Evolutionary conservation across 257 asterid genomes (phyloP), one percentile per base, ranked within the genome.

Genomic region (Solanum rostratum): DNA sequence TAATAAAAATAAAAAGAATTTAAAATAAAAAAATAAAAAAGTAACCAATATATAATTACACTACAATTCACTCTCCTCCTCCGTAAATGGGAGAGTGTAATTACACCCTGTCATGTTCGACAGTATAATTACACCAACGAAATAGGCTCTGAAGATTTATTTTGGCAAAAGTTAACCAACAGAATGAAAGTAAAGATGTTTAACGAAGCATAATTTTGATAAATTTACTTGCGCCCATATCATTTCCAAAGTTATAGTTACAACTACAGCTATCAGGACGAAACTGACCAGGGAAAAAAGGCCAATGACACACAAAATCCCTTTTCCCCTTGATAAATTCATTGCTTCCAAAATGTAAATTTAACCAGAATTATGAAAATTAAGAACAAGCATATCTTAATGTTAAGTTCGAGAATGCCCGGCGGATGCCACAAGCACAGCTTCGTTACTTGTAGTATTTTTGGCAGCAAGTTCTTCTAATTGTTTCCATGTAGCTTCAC

Each of bases 401-500:
- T 62, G 81, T 57, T 63, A 86, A 60, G 87, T 85, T 84, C 83
- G 84, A 85, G 87, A 30, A 52, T 82, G 14, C 43, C 88, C 86
- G 7, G 83, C 19, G 83, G 87, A 89, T 86, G 90, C 85, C 86
- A 92, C 92, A 50, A 89, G 93, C 86, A 94, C 89, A 53, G 94
- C 94, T 88, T 91, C 92, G 63, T 86, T 88, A 60, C 88, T 88
- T 1, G 95, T 79, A 76, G 89, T 88, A 52, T 87, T 92, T 68
- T 91, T 89, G 2, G 93, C 89, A 69, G 94, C 94, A 49, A 90
- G 82, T 82, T 90, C 88, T 86, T 94, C 97, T 41, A 94, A 84
- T 69, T 92, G 96, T 57, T 91, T 88, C 98, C 98, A 94, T 18
- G 87, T 90, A 85, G 91, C 88, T 86, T 92, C 94, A 8, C 95